These are phyloP conservation scores for Naganishia friedmannii DNA, from an alignment of 768 basidiomycete species.

Conservation along the genomic window DNA sequence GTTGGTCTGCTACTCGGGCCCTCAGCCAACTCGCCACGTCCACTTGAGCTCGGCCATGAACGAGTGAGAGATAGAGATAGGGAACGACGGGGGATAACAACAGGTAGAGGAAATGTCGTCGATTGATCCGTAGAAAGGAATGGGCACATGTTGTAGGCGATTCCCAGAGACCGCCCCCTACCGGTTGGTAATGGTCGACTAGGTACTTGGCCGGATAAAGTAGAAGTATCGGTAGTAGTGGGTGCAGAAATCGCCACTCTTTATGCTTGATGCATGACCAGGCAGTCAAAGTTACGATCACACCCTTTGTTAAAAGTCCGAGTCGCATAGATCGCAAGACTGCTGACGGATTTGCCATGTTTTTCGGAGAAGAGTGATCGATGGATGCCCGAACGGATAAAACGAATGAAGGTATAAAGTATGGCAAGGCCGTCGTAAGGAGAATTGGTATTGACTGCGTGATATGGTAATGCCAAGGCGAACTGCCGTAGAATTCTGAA, in stretches of 20 bases:
- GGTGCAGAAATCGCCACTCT: conserved; percentile 96
- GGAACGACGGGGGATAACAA: conserved; percentile 59
- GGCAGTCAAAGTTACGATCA: conserved; percentile 64
- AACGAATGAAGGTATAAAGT: conserved; percentile 51
- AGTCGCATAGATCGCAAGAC: conserved; percentile 15
- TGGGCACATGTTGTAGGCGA: conserved; percentile 20
- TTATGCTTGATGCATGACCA: conserved; percentile 88
- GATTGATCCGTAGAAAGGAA: conserved; percentile 34
- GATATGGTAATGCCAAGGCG: conserved; percentile 83
- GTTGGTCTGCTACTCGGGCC: conserved; percentile 3
- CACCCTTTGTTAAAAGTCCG: conserved; percentile 55
- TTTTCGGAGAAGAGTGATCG: conserved; percentile 9
- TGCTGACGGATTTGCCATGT: neutral
- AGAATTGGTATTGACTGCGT: conserved; percentile 81
- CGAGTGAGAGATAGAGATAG: conserved; percentile 66
- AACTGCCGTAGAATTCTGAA: conserved; percentile 87
- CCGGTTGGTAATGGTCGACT: conserved; percentile 55
- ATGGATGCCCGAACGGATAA: conserved; percentile 33
- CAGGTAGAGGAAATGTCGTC: conserved; percentile 50
- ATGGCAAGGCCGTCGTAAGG: conserved; percentile 70
- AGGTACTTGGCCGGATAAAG: conserved; percentile 73
- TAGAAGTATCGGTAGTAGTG: conserved; percentile 78
- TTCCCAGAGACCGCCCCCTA: conserved; percentile 26
- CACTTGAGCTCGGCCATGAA: conserved; percentile 78
- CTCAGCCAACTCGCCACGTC: conserved; percentile 67